phyloP scores from a whole-genome alignment of 768 basidiomycete species.

The Leucocoprinus sp. region DNA sequence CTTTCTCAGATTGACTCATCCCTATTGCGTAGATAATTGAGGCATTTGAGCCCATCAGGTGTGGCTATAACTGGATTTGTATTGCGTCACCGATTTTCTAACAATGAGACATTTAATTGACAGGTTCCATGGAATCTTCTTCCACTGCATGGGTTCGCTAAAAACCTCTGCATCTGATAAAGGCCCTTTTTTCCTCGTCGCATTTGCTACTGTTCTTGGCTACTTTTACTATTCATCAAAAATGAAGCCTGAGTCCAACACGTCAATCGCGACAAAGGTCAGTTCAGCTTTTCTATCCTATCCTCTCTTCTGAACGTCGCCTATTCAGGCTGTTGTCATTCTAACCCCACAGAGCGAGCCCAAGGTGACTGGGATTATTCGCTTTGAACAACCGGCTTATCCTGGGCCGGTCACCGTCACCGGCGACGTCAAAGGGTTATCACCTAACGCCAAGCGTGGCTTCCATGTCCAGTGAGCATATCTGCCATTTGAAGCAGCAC shows the following conservation, averaged over 20 bases:
- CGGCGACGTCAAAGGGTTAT: constrained; percentile 54
- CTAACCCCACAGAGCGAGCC: constrained; percentile 45
- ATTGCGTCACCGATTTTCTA: constrained; percentile 1
- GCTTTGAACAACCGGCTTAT: constrained; percentile 48
- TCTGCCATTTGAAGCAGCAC: not conserved
- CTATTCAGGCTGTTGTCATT: constrained; percentile 36
- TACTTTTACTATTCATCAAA: constrained; percentile 4
- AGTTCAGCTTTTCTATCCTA: not conserved
- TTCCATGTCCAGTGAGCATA: constrained; percentile 76
- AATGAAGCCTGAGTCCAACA: not conserved
- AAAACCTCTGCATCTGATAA: not conserved
- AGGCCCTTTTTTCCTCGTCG: constrained; percentile 5
- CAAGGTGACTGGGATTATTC: constrained; percentile 53
- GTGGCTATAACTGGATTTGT: not conserved
- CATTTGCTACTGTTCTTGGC: constrained; percentile 1
- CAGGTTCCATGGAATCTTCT: not conserved
- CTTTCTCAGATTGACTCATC: too few relatives aligned
- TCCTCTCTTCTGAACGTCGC: not conserved
- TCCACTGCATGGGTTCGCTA: constrained; percentile 1
- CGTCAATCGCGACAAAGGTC: constrained; percentile 16
- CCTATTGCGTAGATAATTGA: not conserved
- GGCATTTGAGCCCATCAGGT: not conserved
- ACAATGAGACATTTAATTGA: not conserved
- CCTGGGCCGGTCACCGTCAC: constrained; percentile 49
- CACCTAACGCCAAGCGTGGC: constrained; percentile 51